Conservation (phyloP, 345 rosid genomes). For the Eucalyptus decipiens region DNA sequence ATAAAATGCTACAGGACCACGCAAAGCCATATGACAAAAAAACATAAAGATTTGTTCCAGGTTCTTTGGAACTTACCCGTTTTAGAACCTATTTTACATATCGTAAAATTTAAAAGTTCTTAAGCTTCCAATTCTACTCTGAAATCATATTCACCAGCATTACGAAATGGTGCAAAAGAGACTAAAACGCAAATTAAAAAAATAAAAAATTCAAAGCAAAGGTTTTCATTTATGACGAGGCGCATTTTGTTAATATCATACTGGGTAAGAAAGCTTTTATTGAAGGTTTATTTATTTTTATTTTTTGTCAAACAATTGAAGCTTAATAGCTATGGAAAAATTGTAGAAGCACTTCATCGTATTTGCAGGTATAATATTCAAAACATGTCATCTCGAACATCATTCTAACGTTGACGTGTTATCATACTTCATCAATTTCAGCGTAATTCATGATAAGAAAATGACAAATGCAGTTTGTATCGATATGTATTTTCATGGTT, state of each 20-base stretch:
- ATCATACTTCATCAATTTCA: neutral
- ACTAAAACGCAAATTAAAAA: too few species aligned
- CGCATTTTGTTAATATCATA: neutral
- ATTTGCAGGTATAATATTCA: neutral
- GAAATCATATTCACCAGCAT: too few species aligned
- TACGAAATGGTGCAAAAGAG: neutral
- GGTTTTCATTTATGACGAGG: neutral
- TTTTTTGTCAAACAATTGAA: too few species aligned
- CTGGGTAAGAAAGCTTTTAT: neutral
- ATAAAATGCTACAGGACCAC: too few species aligned
- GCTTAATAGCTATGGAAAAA: neutral
- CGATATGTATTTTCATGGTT: neutral
- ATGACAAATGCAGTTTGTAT: neutral
- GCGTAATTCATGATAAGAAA: neutral
- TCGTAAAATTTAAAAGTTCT: too few species aligned
- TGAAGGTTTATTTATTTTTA: neutral
- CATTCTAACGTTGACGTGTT: neutral
- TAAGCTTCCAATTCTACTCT: too few species aligned
- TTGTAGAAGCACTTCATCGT: neutral
- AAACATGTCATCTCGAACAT: neutral
- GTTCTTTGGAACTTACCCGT: accelerated
- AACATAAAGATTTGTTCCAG: too few species aligned
- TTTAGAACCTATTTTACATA: too few species aligned
- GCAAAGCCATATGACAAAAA: too few species aligned
- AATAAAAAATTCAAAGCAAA: neutral